Evolutionary conservation across 2,329 filamentous ascomycete genomes (phyloP).

Genomic region (Pseudocercospora musae): DNA sequence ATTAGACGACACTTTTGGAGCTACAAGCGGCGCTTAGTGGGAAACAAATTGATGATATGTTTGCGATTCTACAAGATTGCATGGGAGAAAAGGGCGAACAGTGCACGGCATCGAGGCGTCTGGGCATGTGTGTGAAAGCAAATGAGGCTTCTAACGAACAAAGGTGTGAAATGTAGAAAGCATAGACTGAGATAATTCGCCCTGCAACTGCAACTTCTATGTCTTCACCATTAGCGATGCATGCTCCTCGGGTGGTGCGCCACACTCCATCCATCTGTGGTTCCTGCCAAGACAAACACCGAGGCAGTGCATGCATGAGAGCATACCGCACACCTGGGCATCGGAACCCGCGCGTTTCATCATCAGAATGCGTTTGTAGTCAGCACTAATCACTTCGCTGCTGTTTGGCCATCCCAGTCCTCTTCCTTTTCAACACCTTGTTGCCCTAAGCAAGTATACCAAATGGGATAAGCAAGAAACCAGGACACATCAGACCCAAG

Average conservation of each 20-base stretch:
- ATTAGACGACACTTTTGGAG: conserved; percentile 20
- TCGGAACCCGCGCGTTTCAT: background rate
- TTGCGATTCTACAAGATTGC: background rate
- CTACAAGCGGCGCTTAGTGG: background rate
- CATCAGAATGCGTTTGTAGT: conserved; percentile 7
- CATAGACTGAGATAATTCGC: background rate
- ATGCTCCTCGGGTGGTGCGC: background rate
- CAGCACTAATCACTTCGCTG: background rate
- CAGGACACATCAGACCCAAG: background rate
- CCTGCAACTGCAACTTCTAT: background rate
- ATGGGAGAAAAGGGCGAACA: background rate
- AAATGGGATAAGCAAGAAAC: background rate
- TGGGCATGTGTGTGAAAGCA: background rate
- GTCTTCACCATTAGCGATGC: background rate
- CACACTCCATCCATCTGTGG: background rate
- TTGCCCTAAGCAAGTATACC: background rate
- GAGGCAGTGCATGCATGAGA: background rate
- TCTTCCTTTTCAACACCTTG: background rate
- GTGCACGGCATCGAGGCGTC: background rate
- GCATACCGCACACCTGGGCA: background rate
- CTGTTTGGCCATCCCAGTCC: background rate
- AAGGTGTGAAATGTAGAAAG: background rate
- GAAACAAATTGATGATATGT: background rate
- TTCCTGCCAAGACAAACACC: conserved; percentile 2
- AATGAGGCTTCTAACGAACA: background rate